Evolutionary conservation across 768 basidiomycete species (phyloP).

Genomic region (Boletus tomentosulus): DNA sequence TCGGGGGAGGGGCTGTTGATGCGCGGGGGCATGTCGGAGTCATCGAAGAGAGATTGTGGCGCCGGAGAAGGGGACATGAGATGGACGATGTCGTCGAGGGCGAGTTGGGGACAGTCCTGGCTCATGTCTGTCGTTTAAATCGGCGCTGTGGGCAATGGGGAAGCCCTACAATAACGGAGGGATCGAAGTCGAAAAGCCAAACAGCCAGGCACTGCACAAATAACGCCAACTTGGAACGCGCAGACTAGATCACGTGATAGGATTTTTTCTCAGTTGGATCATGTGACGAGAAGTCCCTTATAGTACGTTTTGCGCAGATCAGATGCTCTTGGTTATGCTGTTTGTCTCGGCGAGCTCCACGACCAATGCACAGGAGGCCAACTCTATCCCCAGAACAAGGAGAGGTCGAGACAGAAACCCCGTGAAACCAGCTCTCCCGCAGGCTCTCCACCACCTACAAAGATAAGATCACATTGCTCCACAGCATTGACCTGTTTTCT

Average conservation of each 20-base stretch:
- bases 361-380: too few relatives aligned
- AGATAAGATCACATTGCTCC: too few relatives aligned
- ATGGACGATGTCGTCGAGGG: conserved; percentile 55
- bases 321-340: too few relatives aligned
- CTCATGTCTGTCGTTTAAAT: conserved; percentile 21
- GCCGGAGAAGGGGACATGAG: conserved; percentile 49
- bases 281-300: conserved; percentile 13
- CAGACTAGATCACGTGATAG: conserved; percentile 29
- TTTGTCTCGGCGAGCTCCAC: too few relatives aligned
- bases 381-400: too few relatives aligned
- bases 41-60: conserved; percentile 20
- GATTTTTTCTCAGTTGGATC: conserved; percentile 19
- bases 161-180: conserved; percentile 8
- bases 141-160: conserved; percentile 6
- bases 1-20: conserved; percentile 30
- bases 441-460: too few relatives aligned
- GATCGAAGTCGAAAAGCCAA: conserved; percentile 32
- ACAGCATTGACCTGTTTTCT: too few relatives aligned
- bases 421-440: too few relatives aligned
- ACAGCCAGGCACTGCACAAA: conserved; percentile 18
- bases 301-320: too few relatives aligned
- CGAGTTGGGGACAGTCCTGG: conserved; percentile 38
- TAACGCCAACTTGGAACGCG: conserved; percentile 37
- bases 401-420: too few relatives aligned
- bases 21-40: conserved; percentile 18